Percentiles rank a stretch among this genome's conserved stretches.
These are phyloP conservation scores for Trichoderma atrobrunneum DNA, from an alignment of 2,329 filamentous ascomycete genomes.

Conservation along the genomic window DNA sequence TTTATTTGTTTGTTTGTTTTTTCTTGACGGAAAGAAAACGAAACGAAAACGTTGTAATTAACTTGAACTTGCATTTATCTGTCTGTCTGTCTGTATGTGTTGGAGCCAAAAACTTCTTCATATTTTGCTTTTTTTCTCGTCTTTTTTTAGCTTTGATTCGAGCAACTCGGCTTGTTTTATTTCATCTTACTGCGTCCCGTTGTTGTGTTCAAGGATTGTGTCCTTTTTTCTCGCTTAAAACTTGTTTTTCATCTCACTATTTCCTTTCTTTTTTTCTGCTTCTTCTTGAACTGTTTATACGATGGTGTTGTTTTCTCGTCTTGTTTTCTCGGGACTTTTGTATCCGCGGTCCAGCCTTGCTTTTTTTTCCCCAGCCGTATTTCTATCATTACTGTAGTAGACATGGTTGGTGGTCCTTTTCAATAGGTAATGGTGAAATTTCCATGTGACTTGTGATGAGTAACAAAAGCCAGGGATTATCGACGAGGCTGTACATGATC, in stretches of 20 bases:
- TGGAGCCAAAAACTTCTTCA: not conserved
- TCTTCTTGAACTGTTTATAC: not conserved
- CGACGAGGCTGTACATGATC: not conserved
- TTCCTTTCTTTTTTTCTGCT: not conserved
- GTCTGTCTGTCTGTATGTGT: not conserved
- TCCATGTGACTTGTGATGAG: not conserved
- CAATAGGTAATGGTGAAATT: not conserved
- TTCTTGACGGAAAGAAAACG: not conserved
- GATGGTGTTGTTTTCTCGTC: not conserved
- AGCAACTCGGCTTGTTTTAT: not conserved
- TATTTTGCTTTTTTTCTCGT: not conserved
- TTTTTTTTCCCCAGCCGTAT: not conserved
- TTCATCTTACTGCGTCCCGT: not conserved
- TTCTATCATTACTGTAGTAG: not conserved
- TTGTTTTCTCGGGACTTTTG: not conserved
- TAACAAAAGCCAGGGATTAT: not conserved
- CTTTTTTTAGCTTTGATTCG: not conserved
- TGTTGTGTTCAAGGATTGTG: not conserved
- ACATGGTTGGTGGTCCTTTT: not conserved
- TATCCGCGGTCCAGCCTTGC: not conserved
- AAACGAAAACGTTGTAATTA: constrained; percentile 4
- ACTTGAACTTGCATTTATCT: not conserved
- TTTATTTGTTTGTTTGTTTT: not conserved
- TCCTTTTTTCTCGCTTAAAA: not conserved
- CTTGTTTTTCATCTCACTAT: not conserved